Conservation (phyloP, 2,329 filamentous ascomycete species). For the Calonectria fujianensis region DNA sequence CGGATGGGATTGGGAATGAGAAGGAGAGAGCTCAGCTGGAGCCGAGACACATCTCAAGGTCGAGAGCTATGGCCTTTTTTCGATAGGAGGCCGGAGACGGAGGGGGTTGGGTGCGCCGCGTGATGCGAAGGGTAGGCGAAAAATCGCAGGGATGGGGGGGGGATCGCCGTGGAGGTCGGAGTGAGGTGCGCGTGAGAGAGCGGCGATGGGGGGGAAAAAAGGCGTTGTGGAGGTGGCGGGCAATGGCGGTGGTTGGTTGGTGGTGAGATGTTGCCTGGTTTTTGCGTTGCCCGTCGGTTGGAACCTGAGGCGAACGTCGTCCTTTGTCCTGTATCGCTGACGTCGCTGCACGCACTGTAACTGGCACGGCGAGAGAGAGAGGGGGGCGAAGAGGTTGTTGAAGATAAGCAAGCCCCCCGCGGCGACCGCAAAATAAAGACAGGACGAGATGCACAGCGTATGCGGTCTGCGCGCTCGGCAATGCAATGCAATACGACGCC, state of each 20-base stretch:
- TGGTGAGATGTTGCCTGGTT: slow-evolving; percentile 9
- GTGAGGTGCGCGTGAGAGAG: slow-evolving; percentile 27
- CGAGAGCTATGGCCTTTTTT: slow-evolving; percentile 22
- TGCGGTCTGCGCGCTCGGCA: neutral
- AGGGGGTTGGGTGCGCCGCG: slow-evolving; percentile 23
- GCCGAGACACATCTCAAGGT: slow-evolving; percentile 55
- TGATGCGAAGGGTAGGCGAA: neutral
- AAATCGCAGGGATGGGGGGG: slow-evolving; percentile 17
- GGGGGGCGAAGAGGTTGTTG: neutral
- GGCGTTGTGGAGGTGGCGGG: slow-evolving; percentile 33
- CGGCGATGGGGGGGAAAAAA: neutral
- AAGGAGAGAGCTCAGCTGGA: slow-evolving; percentile 47
- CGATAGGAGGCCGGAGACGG: slow-evolving; percentile 4
- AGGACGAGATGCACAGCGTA: neutral
- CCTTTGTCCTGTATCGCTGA: neutral
- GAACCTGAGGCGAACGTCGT: slow-evolving; percentile 8
- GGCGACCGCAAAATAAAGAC: neutral
- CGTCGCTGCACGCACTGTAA: slow-evolving; percentile 14
- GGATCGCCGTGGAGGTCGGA: slow-evolving; percentile 19
- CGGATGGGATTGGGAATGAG: slow-evolving; percentile 38
- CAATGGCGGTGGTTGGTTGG: slow-evolving; percentile 32
- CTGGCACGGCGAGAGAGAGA: neutral
- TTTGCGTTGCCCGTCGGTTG: neutral
- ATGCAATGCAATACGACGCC: neutral
- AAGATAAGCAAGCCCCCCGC: neutral